Evolutionary conservation across 148 eudicot genomes (phyloP), one percentile per base, ranked within the genome.

Genomic region (Nepenthes mirabilis): DNA sequence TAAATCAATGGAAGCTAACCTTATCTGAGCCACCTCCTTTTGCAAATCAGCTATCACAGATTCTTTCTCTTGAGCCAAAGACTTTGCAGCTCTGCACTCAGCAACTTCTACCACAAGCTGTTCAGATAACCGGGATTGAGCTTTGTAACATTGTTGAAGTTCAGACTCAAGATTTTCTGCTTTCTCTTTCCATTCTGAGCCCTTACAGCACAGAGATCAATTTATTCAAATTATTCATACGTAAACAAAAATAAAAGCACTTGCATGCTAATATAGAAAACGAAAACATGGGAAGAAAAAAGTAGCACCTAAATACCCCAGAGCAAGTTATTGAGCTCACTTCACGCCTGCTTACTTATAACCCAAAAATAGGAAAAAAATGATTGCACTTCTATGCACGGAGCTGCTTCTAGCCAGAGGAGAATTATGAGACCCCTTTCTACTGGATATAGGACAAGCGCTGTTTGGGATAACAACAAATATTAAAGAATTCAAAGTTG

Each of bases 121-220:
- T 68, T 81, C 87, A 11, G 99, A 86, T 64, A 93, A 65, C 57
- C 90, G 83, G 58, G 96, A 72, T 72, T 93, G 99, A 71, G 99
- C 91, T 77, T 84, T 93, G 80, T 93, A 93, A 70, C 91, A 88
- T 68, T 93, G 99, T 76, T 88, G 99, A 73, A 93, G 91, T 78
- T 93, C 96, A 63, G 72, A 43, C 67, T 93, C 99, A 63, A 93
- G 74, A 55, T 79, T 82, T 78, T 93, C 99, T 58, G 96, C 96
- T 66, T 88, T 93, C 61, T 93, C 96, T 66, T 93, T 86, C 99
- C 96, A 88, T 74, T 86, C 96, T 56, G 95, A 80, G 60, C 96
- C 96, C 99, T 93, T 66, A 62, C 65, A 74, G 58, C 55, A 68
- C 10, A 68, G 14, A 6, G 8, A 61, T 32, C 5, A 43, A 36